phyloP scores from a whole-genome alignment of 2,329 filamentous ascomycete genomes.

The Thelonectria olida region DNA sequence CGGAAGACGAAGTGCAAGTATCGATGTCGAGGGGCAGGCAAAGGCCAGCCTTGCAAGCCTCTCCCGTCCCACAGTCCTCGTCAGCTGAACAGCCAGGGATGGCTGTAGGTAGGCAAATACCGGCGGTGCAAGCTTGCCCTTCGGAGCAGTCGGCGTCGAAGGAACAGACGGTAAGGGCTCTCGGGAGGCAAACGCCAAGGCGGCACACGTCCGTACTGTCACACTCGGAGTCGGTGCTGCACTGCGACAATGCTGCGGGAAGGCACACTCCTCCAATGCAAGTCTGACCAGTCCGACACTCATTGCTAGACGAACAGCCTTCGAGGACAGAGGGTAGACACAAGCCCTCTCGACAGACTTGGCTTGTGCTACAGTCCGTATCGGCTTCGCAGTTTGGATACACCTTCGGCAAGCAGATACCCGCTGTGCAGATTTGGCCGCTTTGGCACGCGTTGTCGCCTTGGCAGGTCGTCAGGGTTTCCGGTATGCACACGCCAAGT shows the following conservation, averaged over 20 bases:
- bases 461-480: conserved; percentile 2
- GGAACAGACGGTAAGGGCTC: neutral
- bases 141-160: neutral
- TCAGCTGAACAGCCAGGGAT: neutral
- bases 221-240: conserved; percentile 7
- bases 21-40: neutral
- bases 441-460: neutral
- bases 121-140: neutral
- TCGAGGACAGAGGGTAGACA: neutral
- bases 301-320: neutral
- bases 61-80: neutral
- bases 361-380: neutral
- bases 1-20: neutral
- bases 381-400: neutral
- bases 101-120: neutral
- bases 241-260: conserved; percentile 8
- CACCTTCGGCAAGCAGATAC: conserved; percentile 15
- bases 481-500: conserved; percentile 1
- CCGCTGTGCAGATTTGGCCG: conserved; percentile 1
- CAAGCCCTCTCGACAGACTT: neutral
- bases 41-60: conserved; percentile 7
- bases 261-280: conserved; percentile 1
- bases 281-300: conserved; percentile 7
- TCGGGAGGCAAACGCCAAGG: conserved; percentile 8
- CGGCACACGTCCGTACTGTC: conserved; percentile 2